Base-by-base conservation (phyloP, 2,329 filamentous ascomycete genomes). In the Verticillium tricorpus region DNA sequence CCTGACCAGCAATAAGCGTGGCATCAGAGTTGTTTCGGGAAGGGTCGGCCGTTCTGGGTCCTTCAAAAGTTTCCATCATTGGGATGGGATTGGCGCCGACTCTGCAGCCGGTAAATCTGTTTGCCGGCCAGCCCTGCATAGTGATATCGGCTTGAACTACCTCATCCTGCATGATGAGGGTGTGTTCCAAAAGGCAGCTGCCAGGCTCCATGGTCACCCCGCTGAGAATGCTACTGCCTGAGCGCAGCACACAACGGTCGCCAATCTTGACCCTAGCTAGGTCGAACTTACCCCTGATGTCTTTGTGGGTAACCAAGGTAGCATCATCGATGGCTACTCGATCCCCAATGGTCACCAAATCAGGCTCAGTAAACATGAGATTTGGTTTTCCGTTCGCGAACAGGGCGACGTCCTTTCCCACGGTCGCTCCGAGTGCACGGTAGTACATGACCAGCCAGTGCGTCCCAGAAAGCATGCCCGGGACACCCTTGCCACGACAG, bases 361-460 rank as follows among this genome's bases (percentile, higher is more conserved):
- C 84, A 0, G 83, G 83, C 71, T 86, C 83, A 0, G 84, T 86
- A 65, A 86, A 83, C 68, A 82, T 77, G 15, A 85, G 72, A 39
- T 75, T 80, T 1, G 83, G 82, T 5, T 72, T 68, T 0, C 84
- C 84, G 45, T 80, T 83, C 1, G 81, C 80, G 60, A 85, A 85
- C 7, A 86, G 72, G 0, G 82, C 80, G 61, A 82, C 85, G 70
- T 86, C 79, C 28, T 78, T 76, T 6, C 83, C 83, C 56, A 86
- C 84, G 0, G 71, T 76, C 5, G 82, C 83, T n/a, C 84, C 83
- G 19, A 85, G 70, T 0, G 78, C 74, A 5, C 80, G 77, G 72
- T 84, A 85, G 72, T 85, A 86, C 59, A 80, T 67, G 3, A 80
- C 77, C 3, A 82, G 72, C 72, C 79, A 86, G 61, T 78, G 76